Percentiles rank a stretch among this genome's conserved stretches.
These are phyloP conservation scores for Coniosporium tulheliwenetii DNA, from an alignment of 2,329 filamentous ascomycete genomes.

Conservation along the genomic window DNA sequence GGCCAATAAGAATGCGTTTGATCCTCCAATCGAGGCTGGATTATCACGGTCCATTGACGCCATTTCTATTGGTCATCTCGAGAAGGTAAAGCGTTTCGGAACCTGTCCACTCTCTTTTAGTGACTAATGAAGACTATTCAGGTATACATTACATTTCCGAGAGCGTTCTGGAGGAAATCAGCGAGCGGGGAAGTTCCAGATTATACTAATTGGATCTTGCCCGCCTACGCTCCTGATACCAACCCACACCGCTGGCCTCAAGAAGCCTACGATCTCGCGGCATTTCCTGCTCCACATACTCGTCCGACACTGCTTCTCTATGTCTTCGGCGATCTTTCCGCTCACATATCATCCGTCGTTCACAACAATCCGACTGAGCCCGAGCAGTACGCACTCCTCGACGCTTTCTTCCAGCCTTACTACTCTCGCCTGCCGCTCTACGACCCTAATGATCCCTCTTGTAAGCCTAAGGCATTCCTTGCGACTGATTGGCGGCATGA, in stretches of 20 bases:
- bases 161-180: constrained; percentile 66
- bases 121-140: too few relatives aligned
- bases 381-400: constrained; percentile 38
- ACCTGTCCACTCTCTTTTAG: too few relatives aligned
- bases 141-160: constrained; percentile 49
- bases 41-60: too few relatives aligned
- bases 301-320: constrained; percentile 84
- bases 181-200: too few relatives aligned
- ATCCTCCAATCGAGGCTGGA: too few relatives aligned
- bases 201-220: too few relatives aligned
- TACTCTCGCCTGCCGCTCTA: constrained; percentile 62
- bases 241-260: not conserved
- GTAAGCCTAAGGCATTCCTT: constrained; percentile 46
- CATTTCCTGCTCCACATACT: constrained; percentile 44
- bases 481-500: constrained; percentile 69
- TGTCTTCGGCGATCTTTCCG: constrained; percentile 48
- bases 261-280: too few relatives aligned
- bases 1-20: too few relatives aligned
- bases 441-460: constrained; percentile 33
- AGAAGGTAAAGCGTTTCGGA: too few relatives aligned
- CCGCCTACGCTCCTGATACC: not conserved
- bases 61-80: too few relatives aligned
- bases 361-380: constrained; percentile 20
- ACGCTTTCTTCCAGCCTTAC: constrained; percentile 59
- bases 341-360: constrained; percentile 31